A percentile compares a stretch with the other conserved stretches of the same genome.
These are phyloP conservation scores for Lecanoromycetidae sp. DNA, from an alignment of 2,329 filamentous ascomycete species.

Conservation along the genomic window DNA sequence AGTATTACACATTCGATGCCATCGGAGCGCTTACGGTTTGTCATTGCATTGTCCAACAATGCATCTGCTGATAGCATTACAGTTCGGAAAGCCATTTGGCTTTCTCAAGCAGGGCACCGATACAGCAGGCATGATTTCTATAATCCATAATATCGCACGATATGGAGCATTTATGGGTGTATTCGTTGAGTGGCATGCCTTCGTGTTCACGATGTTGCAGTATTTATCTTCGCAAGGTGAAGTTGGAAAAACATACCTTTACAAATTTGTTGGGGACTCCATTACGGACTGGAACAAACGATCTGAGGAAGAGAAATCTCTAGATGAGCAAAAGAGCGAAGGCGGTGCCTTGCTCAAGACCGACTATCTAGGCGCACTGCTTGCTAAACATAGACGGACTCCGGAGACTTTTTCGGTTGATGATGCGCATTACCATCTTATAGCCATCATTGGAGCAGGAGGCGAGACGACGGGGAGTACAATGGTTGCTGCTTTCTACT, in stretches of 20 bases:
- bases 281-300: conserved; percentile 4
- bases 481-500: conserved; percentile 28
- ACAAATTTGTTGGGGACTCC: conserved; percentile 10
- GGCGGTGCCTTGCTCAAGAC: not conserved
- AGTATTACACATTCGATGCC: conserved; percentile 14
- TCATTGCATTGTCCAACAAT: not conserved
- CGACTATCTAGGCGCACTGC: conserved; percentile 1
- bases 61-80: conserved; percentile 19
- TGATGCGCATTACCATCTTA: conserved; percentile 22
- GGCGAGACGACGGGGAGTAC: conserved; percentile 35
- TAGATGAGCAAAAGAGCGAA: not conserved
- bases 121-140: conserved; percentile 31
- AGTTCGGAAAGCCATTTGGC: conserved; percentile 28
- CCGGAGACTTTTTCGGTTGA: conserved; percentile 32
- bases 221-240: conserved; percentile 20
- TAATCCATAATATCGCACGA: conserved; percentile 26
- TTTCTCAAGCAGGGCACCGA: conserved; percentile 39
- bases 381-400: conserved; percentile 18
- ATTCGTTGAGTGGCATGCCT: conserved; percentile 30
- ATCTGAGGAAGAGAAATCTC: not conserved
- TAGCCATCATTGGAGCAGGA: conserved; percentile 29
- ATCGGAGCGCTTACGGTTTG: conserved; percentile 8
- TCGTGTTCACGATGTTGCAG: conserved; percentile 25
- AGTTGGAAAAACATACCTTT: conserved; percentile 19
- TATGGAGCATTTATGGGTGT: conserved; percentile 34